These are phyloP conservation scores for Penicillium silybi DNA, from an alignment of 495 filamentous ascomycete genomes.

Conservation along the genomic window DNA sequence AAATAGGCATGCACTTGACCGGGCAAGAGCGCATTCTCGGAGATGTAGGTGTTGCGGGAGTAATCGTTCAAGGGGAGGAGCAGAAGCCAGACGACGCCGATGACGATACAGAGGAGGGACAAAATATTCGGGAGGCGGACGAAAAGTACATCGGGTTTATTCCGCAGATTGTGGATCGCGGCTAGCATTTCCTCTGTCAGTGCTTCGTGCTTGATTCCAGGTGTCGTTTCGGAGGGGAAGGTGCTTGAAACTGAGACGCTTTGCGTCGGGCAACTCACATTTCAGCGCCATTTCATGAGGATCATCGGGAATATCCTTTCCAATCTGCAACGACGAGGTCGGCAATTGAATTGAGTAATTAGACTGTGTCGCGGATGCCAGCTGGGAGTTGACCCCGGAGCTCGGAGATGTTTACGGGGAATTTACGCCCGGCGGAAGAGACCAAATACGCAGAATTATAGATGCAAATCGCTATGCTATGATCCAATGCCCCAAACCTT, in stretches of 20 bases:
- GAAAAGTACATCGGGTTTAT: conserved; percentile 39
- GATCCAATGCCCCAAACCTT: conserved; percentile 17
- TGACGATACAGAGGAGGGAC: conserved; percentile 79
- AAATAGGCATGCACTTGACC: conserved; percentile 98
- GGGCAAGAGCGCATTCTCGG: conserved; percentile 92
- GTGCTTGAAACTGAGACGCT: not conserved
- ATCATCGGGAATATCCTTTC: conserved; percentile 21
- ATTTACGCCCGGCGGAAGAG: conserved; percentile 21
- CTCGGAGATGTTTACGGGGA: conserved; percentile 25
- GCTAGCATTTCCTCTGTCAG: conserved; percentile 27
- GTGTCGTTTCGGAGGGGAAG: conserved; percentile 11
- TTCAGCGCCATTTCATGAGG: conserved; percentile 37
- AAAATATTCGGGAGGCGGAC: conserved; percentile 45
- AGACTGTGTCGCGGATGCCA: conserved; percentile 4
- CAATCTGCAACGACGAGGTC: conserved; percentile 11
- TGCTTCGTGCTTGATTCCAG: conserved; percentile 9
- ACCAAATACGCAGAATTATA: conserved; percentile 24
- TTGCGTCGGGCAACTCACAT: conserved; percentile 27
- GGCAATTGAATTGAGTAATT: conserved; percentile 9
- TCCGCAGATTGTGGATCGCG: conserved; percentile 43
- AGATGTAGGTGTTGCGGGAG: conserved; percentile 91
- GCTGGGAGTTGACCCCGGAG: conserved; percentile 12
- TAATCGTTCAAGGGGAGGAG: conserved; percentile 91
- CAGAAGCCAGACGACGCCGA: conserved; percentile 89
- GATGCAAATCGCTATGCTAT: conserved; percentile 27